phyloP scores from a whole-genome alignment of 1,284 basidiomycete species.

The Sanguinoderma infundibulare region DNA sequence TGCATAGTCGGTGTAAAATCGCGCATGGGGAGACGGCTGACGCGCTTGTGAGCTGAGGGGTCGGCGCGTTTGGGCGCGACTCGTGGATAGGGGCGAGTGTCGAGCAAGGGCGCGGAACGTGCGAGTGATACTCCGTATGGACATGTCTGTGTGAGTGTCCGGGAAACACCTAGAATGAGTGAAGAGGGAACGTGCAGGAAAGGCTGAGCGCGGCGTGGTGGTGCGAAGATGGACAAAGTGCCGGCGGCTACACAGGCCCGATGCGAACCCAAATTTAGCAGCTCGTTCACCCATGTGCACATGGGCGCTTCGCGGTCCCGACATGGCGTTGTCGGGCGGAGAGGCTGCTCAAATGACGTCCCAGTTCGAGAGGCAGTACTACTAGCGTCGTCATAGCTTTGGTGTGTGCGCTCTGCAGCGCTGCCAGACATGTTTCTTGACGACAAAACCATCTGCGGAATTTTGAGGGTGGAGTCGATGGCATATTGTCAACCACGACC shows the following conservation, averaged over 20 bases:
- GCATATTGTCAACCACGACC: background rate
- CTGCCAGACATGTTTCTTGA: background rate
- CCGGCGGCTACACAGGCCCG: background rate
- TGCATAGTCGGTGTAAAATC: slow-evolving; percentile 67
- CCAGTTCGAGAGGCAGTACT: too few species aligned
- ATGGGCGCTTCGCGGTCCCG: slow-evolving; percentile 17
- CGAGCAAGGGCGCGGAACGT: slow-evolving; percentile 7
- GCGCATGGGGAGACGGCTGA: slow-evolving; percentile 54
- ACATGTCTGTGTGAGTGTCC: background rate
- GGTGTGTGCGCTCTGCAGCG: background rate
- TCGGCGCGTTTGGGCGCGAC: slow-evolving; percentile 11
- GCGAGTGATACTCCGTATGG: background rate
- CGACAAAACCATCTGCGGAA: background rate
- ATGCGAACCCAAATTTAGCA: background rate
- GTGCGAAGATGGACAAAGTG: background rate
- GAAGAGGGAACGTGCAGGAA: background rate
- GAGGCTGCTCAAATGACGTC: slow-evolving; percentile 7
- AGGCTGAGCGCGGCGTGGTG: background rate
- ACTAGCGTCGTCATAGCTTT: background rate
- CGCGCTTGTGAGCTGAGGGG: slow-evolving; percentile 16
- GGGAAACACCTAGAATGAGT: background rate
- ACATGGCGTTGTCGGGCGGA: background rate
- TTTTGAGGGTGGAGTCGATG: background rate
- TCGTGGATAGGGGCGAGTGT: slow-evolving; percentile 3
- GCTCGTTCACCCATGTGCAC: background rate